Conservation (phyloP, 805 yeast species). For the Yarrowia yakushimensis region DNA sequence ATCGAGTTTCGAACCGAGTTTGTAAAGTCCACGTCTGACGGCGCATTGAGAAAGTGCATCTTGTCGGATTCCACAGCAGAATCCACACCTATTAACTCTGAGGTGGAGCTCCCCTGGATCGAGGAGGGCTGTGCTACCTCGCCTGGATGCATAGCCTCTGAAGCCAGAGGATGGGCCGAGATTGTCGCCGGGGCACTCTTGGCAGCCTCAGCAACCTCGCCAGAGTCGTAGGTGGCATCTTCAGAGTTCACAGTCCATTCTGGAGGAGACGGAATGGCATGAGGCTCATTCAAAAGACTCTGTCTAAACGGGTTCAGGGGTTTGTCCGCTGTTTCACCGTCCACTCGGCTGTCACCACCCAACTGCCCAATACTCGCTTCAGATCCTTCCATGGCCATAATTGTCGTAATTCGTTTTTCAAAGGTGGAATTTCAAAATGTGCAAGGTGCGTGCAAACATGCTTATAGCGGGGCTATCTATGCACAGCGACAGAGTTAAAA, state of each 20-base stretch:
- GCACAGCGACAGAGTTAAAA: conserved; percentile 1
- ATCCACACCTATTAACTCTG: too few relatives aligned
- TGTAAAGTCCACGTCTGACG: not conserved
- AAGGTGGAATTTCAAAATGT: too few relatives aligned
- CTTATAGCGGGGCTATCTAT: conserved; percentile 18
- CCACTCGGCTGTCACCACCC: not conserved
- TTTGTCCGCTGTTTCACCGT: not conserved
- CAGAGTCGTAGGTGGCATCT: not conserved
- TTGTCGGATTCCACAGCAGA: not conserved
- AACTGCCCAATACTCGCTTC: not conserved
- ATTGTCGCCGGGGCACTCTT: not conserved
- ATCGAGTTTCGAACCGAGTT: not conserved
- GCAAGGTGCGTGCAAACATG: not conserved
- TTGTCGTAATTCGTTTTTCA: too few relatives aligned
- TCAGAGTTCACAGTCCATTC: not conserved
- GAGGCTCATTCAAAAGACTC: not conserved
- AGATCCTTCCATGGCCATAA: not conserved
- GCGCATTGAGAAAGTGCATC: not conserved
- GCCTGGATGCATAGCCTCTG: conserved; percentile 20
- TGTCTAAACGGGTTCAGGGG: not conserved
- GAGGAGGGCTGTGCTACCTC: not conserved
- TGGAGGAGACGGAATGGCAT: not conserved
- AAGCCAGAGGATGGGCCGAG: not conserved
- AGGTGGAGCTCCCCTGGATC: not conserved
- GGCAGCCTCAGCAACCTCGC: not conserved